Percentiles rank a stretch among this genome's conserved stretches.
Conservation (phyloP, 345 rosid species). For the Salix koriyanagi region DNA sequence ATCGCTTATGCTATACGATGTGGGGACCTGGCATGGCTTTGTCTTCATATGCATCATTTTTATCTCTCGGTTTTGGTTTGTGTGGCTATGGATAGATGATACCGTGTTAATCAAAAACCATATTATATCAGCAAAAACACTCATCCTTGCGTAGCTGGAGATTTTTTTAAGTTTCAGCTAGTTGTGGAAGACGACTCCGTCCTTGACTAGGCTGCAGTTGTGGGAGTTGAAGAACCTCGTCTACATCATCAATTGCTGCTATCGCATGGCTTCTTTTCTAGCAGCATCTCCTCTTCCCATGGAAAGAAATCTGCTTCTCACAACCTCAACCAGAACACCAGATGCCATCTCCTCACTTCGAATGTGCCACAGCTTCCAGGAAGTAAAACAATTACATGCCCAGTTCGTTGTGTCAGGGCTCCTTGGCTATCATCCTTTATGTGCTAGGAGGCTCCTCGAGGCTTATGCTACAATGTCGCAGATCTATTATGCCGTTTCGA, state of each 20-base stretch:
- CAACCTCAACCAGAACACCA: not conserved
- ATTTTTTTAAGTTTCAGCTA: too few species aligned
- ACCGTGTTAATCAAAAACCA: not conserved
- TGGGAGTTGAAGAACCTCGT: not conserved
- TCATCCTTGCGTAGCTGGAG: not conserved
- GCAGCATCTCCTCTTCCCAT: not conserved
- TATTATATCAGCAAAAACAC: not conserved
- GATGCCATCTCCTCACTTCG: not conserved
- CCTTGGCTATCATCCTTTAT: not conserved
- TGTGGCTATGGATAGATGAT: not conserved
- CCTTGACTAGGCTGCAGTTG: not conserved
- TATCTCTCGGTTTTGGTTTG: not conserved
- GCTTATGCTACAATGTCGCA: not conserved
- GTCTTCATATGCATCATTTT: not conserved
- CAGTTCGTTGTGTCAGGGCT: conserved; percentile 2
- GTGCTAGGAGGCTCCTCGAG: conserved; percentile 5
- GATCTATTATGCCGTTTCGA: not conserved
- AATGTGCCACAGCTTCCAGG: not conserved
- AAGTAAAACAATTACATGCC: conserved; percentile 2
- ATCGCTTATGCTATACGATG: not conserved
- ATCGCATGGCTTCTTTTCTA: not conserved
- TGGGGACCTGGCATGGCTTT: not conserved
- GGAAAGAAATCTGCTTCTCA: not conserved
- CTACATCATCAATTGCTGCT: not conserved
- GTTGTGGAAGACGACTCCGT: not conserved